Conservation (phyloP, 345 rosid species). For the Arabidopsis arenosa region DNA sequence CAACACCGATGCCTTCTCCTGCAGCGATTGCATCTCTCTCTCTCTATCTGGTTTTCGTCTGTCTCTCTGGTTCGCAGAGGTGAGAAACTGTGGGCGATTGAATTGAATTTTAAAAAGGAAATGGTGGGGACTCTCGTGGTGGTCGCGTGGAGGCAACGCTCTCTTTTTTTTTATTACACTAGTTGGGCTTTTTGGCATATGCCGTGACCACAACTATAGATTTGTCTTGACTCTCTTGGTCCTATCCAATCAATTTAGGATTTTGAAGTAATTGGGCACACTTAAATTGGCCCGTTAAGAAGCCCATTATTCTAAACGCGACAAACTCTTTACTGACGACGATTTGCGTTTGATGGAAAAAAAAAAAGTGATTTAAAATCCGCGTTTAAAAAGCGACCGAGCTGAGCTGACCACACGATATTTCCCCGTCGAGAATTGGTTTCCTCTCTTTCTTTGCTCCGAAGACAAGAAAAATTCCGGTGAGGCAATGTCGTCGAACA, state of each 20-base stretch:
- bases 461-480: background rate
- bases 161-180: background rate
- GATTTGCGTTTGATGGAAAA: slow-evolving; percentile 5
- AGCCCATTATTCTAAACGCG: slow-evolving; percentile 38
- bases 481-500: slow-evolving; percentile 50
- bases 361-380: background rate
- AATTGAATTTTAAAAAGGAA: background rate
- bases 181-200: background rate
- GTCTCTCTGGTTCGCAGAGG: background rate
- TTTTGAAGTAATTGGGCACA: no score
- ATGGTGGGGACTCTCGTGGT: background rate
- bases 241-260: background rate
- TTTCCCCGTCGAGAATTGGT: background rate
- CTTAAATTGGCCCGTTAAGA: slow-evolving; percentile 19
- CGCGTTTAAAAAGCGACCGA: background rate
- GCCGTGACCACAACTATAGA: background rate
- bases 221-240: slow-evolving; percentile 1
- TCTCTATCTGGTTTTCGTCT: background rate
- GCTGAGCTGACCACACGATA: background rate
- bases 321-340: background rate
- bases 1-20: slow-evolving; percentile 81
- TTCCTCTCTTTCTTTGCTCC: slow-evolving; percentile 5
- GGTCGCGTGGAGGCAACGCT: slow-evolving; percentile 51
- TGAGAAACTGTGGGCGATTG: slow-evolving; percentile 38
- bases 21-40: slow-evolving; percentile 71